Base-by-base conservation (phyloP, 2,329 filamentous ascomycete species). In the Parastagonospora avenae region DNA sequence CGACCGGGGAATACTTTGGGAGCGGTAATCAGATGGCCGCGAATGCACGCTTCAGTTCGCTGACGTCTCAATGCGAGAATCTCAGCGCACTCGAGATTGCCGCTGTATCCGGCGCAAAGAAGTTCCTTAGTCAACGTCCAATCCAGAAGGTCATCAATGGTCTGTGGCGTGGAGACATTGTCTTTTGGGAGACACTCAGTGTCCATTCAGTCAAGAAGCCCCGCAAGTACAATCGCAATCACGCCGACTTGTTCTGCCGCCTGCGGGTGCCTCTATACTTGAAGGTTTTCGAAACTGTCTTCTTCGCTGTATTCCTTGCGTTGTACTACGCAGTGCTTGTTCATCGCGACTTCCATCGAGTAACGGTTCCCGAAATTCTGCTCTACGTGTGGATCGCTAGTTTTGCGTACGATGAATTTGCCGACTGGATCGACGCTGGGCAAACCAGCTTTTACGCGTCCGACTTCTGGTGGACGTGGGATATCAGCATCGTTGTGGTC, bases 31-130 rank as follows among this genome's bases (percentile, higher is more conserved):
- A 69, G n/a, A 60, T 55, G 43, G 48, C 61, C 60, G 71, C 76
- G 9, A 57, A 67, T 24, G 41, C 73, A 4, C 75, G 78, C 4
- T 79, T 82, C 9, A 80, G 83, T 7, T 84, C 89, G 42, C 85
- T 89, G 27, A 89, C 88, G 0, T 82, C 84, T 0, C 83, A 86
- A 1, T 96, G 96, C 69, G 85, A 86, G 31, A 86, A 88, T 14
- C 80, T 96, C 41, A 96, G 94, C 70, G 91, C 91, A 1, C 80
- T 97, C 12, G 91, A 96, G 69, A 92, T 96, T 64, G 91, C 91
- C 24, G 87, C 88, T 39, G 85, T 95, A 15, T 88, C 88, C 10
- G 83, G 90, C 51, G 90, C 90, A 28, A 96, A 96, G 76, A 89
- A 89, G 39, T 95, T 96, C 61, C 81, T 96, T 31, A 88, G 87